Base-by-base conservation (phyloP, 441 rosid species). In the Capsella rubella region DNA sequence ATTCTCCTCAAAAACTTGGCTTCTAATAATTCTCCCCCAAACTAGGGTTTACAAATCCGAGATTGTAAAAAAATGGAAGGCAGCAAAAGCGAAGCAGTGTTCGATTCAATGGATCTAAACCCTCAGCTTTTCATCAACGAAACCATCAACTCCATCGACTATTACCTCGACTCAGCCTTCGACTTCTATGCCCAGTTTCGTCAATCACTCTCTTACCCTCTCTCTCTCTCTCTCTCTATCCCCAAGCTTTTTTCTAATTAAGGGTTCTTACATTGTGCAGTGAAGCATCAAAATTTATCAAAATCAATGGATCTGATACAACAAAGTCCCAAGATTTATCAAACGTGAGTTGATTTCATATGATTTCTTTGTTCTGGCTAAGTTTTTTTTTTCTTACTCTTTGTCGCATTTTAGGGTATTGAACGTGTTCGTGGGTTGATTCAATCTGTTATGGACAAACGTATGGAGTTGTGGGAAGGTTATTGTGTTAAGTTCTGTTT, bases 71-170 rank as follows among this genome's bases (percentile, higher is more conserved):
- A 83, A 78, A 89, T 89, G 97, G 93, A 85, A 80, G 88, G 93
- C 16, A 85, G 85, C 70, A 87, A 84, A 74, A 80, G 89, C 75
- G 86, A 86, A 25, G 84, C 81, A 9, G 73, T 87, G 4, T 92
- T 87, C 73, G 81, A 84, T 53, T 84, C 91, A 9, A 78, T 90
- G 76, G 83, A 87, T 58, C 76, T 95, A 8, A 86, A 90, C 53
- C 97, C 99, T 47, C 87, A 80, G 55, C 78, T 84, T 35, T 87
- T 95, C 87, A 77, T 90, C 84, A 92, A 89, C 69, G 92, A 85
- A 76, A 79, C 88, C 64, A 83, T 92, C 53, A 90, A 95, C 83
- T 71, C 87, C 50, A 84, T 90, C 69, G 89, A 89, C 50, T 88
- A 90, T 75, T 37, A 89, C 71, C 47, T 89, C 58, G 83, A 82